Base-by-base conservation (phyloP, 1,284 basidiomycete genomes). In the Trichosporon inkin region DNA sequence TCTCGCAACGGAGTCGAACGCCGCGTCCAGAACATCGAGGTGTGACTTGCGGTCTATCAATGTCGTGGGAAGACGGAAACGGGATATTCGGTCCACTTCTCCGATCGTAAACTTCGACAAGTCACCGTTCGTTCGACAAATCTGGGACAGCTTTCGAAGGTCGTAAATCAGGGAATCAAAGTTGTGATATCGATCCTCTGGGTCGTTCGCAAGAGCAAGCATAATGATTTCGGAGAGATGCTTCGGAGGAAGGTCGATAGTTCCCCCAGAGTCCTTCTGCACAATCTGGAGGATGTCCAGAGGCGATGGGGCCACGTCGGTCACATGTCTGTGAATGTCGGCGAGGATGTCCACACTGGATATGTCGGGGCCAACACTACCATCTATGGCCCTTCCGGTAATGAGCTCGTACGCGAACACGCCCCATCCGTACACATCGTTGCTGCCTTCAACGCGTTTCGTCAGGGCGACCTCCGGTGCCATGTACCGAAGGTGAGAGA, bases 391-490 rank as follows among this genome's bases (percentile, higher is more conserved):
- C n/a, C 55, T 57, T 1, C 71, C 68, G 0, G 71, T 71, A 3
- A 77, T 34, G 22, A 74, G 58, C 56, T 76, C 73, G 58, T 72
- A 75, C 6, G 70, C 72, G 10, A 71, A 49, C 3, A 73, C 71
- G 1, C 72, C 75, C 61, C 74, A 74, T 16, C 68, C 64, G 57
- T 70, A 77, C n/a, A 76, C 67, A 54, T 76, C 74, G 24, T 67
- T 68, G 7, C 66, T 51, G 20, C 47, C 53, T 10, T 67, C 61
- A 6, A 70, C 58, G 32, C 62, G 62, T 19, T 63, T 64, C 19
- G 61, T 67, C 24, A 62, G 62, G n/a, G 65, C 67, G 3, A 67
- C 64, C 57, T 72, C 72, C 1, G 75, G 75, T 0, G 74, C 70
- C n/a, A 75, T 67, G 41, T 71, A 75, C 0, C 71, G 67, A 28